phyloP scores from a whole-genome alignment of 768 basidiomycete species.

The Stropharia rugosoannulata region DNA sequence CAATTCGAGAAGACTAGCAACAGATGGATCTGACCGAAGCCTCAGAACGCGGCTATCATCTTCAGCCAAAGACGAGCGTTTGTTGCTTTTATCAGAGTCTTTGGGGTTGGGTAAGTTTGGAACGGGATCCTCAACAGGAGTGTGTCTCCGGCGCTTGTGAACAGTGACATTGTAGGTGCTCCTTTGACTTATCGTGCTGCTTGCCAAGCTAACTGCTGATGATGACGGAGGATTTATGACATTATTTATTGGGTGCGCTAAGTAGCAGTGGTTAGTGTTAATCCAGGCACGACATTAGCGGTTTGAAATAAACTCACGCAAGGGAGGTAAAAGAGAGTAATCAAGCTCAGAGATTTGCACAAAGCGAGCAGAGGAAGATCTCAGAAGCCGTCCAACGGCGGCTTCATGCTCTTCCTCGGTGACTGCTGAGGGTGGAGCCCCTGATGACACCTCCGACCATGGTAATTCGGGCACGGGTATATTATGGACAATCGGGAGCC shows the following conservation, averaged over 20 bases:
- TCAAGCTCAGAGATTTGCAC: constrained; percentile 55
- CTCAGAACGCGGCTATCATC: constrained; percentile 51
- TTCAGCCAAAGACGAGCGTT: constrained; percentile 32
- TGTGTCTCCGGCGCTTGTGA: constrained; percentile 45
- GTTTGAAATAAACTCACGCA: constrained; percentile 51
- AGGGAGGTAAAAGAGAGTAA: constrained; percentile 58
- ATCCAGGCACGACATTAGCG: neutral
- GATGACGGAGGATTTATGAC: constrained; percentile 47
- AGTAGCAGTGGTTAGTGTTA: neutral
- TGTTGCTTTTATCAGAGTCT: constrained; percentile 10
- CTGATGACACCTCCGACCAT: constrained; percentile 19
- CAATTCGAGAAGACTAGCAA: constrained; percentile 68
- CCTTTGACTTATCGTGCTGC: constrained; percentile 45
- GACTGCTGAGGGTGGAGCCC: neutral
- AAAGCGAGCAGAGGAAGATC: constrained; percentile 72
- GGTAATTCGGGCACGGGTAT: constrained; percentile 23
- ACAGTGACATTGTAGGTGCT: constrained; percentile 77
- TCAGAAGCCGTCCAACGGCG: constrained; percentile 51
- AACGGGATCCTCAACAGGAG: too few species aligned
- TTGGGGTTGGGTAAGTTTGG: too few species aligned
- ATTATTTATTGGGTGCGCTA: constrained; percentile 69
- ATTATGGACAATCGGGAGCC: constrained; percentile 26
- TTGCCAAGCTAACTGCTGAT: constrained; percentile 54
- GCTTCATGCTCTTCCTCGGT: constrained; percentile 55
- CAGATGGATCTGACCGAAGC: constrained; percentile 76